Conservation (phyloP, 768 basidiomycete genomes). For the Leccinum broughii region DNA sequence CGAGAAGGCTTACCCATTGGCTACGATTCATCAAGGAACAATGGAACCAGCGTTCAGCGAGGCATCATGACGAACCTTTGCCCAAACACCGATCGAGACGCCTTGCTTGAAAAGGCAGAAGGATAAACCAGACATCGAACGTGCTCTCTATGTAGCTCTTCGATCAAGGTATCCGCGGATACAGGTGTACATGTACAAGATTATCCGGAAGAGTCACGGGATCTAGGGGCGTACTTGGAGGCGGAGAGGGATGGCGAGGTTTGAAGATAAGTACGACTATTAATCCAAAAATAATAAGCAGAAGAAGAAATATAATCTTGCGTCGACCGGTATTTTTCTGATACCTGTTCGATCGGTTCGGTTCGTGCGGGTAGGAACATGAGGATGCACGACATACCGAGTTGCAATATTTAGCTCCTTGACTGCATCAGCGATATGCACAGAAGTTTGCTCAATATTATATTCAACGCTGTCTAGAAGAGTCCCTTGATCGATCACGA, state of each 20-base stretch:
- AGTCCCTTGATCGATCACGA: conserved; percentile 98
- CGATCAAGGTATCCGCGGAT: conserved; percentile 34
- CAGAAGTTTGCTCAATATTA: conserved; percentile 91
- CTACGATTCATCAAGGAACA: conserved; percentile 8
- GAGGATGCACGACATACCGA: conserved; percentile 47
- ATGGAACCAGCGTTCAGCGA: conserved; percentile 1
- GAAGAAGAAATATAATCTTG: conserved; percentile 88
- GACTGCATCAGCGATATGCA: conserved; percentile 79
- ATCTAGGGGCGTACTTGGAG: conserved; percentile 32
- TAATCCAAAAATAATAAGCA: conserved; percentile 87
- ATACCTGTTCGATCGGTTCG: conserved; percentile 53
- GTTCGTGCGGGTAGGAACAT: background rate
- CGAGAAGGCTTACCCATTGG: conserved; percentile 16
- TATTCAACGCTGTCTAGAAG: conserved; percentile 96
- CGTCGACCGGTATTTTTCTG: conserved; percentile 93
- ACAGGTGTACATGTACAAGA: conserved; percentile 33
- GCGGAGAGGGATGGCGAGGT: conserved; percentile 58
- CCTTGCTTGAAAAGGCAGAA: conserved; percentile 5
- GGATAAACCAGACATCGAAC: conserved; percentile 11
- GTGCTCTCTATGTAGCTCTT: conserved; percentile 19
- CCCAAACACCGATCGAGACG: conserved; percentile 2
- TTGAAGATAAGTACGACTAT: conserved; percentile 91
- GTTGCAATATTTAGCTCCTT: conserved; percentile 83
- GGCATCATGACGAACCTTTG: conserved; percentile 21
- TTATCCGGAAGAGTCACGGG: conserved; percentile 26